Conservation (phyloP, 495 filamentous ascomycete species). For the Daldinia childiae region DNA sequence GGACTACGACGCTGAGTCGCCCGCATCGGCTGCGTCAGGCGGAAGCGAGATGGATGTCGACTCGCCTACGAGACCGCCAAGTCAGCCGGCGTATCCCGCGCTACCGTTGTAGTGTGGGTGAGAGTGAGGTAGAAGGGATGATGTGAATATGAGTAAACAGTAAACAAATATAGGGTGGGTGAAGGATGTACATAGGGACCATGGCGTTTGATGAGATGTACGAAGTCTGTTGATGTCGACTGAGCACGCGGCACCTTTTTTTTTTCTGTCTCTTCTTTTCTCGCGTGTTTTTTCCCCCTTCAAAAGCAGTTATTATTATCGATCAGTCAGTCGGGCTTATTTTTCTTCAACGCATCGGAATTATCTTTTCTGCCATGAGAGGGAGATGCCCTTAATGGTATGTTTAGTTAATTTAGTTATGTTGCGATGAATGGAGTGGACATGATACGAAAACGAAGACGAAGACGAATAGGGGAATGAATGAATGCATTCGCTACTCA, state of each 20-base stretch:
- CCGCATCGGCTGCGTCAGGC: conserved; percentile 1
- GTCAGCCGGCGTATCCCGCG: conserved; percentile 45
- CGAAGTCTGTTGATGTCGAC: background rate
- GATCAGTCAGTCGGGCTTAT: background rate
- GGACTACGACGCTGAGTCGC: conserved; percentile 65
- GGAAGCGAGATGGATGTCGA: conserved; percentile 46
- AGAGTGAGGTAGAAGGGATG: background rate
- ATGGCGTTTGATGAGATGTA: conserved; percentile 4
- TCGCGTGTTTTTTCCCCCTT: background rate
- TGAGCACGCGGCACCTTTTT: background rate
- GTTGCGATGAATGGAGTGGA: background rate
- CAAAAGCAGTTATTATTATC: background rate
- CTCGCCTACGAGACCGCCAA: conserved; percentile 42
- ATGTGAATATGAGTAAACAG: background rate
- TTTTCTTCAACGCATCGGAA: background rate
- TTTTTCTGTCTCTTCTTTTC: background rate
- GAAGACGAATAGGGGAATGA: background rate
- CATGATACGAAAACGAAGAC: background rate
- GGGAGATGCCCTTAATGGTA: background rate
- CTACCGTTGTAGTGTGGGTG: conserved; percentile 24
- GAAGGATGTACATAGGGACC: background rate
- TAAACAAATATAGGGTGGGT: background rate
- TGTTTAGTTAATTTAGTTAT: too few species aligned
- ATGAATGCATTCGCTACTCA: background rate
- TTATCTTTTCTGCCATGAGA: background rate